phyloP scores from a whole-genome alignment of 768 basidiomycete genomes.

The Amanita pallidorosea region DNA sequence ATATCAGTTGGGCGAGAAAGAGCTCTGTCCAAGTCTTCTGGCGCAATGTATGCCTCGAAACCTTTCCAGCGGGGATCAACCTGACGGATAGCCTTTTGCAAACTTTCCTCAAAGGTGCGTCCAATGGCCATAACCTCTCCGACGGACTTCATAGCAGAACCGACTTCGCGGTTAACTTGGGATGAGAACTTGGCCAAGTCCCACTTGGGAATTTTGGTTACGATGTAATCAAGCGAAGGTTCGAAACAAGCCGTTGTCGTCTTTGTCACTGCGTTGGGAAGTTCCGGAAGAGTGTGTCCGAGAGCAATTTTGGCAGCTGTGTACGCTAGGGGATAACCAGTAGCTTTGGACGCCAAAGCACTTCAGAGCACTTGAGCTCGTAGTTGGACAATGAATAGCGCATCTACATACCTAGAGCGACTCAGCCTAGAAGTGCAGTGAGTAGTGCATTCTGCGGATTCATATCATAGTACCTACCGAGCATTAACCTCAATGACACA shows the following conservation, averaged over 20 bases:
- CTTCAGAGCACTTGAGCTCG: constrained; percentile 23
- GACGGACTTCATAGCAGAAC: constrained; percentile 98
- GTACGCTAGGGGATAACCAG: constrained; percentile 97
- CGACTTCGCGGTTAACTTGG: constrained; percentile 89
- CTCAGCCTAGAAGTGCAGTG: constrained; percentile 35
- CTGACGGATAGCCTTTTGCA: constrained; percentile 97
- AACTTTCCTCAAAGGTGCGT: constrained; percentile 94
- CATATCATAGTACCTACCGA: constrained; percentile 36
- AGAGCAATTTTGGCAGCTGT: constrained; percentile 98
- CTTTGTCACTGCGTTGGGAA: constrained; percentile 98
- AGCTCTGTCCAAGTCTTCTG: constrained; percentile 76
- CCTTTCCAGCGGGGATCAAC: constrained; percentile 96
- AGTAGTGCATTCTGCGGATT: constrained; percentile 1
- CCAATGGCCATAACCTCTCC: constrained; percentile 99
- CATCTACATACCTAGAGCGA: constrained; percentile 56
- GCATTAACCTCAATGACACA: constrained; percentile 98
- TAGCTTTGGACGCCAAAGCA: constrained; percentile 96
- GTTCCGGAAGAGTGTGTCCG: constrained; percentile 92
- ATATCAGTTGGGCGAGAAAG: constrained; percentile 85
- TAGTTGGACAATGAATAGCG: not conserved
- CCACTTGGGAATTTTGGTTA: constrained; percentile 99
- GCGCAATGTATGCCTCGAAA: constrained; percentile 89
- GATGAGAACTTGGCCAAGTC: constrained; percentile 95
- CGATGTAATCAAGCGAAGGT: constrained; percentile 97
- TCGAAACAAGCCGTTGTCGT: constrained; percentile 99